Base-by-base conservation (phyloP, 2,329 filamentous ascomycete genomes). In the Didymellaceae sp. region DNA sequence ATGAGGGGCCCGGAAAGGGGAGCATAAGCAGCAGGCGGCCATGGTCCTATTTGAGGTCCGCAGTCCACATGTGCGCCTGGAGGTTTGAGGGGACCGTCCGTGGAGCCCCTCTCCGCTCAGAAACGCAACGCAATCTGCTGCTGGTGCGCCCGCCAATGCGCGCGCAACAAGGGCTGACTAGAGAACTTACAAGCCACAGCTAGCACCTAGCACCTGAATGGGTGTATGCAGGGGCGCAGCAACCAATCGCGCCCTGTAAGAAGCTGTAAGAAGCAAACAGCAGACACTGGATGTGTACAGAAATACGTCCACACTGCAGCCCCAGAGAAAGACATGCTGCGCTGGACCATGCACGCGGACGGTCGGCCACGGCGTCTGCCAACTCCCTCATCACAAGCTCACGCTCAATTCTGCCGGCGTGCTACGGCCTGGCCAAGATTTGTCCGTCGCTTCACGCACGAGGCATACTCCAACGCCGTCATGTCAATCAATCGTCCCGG, bases 101-200 rank as follows among this genome's bases (percentile, higher is more conserved):
- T 52, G 37, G 52, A 52, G 51, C 49, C 53, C 54, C 54, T 51
- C 55, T 48, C 47, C 34, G 39, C 41, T 32, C 38, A 43, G n/a
- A 45, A 44, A 46, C 55, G 44, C 42, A 44, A 46, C 55, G 44
- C 42, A 53, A 44, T 49, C 38, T 40, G 41, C 56, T 48, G 44
- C n/a, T n/a, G n/a, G n/a, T n/a, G 55, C 48, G 52, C 47, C 51
- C 54, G 49, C 45, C 46, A 17, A 22, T 33, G 46, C 33, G 45
- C 38, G 32, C 34, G 21, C 26, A 44, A 32, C 31, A 37, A 25
- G 16, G 38, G 25, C 45, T 34, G 56, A 45, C 48, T 54, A 62
- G n/a, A n/a, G n/a, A n/a, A n/a, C 65, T 65, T 66, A 67, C 66
- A 64, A 65, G 65, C 63, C 63, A 67, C 66, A 63, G 53, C 59